A percentile compares a stretch with the other conserved stretches of the same genome.
Evolutionary conservation across 352 stramenopile species (phyloP).

Genomic region (Pythium dissimile): DNA sequence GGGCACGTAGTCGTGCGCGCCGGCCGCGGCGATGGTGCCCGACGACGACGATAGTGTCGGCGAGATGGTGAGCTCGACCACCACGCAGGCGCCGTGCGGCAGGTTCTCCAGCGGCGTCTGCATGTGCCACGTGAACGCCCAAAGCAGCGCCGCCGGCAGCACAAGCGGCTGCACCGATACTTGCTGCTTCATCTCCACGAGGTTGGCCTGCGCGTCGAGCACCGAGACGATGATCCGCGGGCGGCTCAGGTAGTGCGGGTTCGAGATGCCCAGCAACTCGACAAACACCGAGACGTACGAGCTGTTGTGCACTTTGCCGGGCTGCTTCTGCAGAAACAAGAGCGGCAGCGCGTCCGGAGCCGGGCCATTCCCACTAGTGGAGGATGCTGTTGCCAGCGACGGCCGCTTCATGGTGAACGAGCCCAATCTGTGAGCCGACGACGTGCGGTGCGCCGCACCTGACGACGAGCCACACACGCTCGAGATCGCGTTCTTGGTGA

Average conservation of each 20-base stretch:
- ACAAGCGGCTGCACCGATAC: slow-evolving; percentile 64
- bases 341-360: slow-evolving; percentile 33
- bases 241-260: slow-evolving; percentile 45
- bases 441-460: slow-evolving; percentile 7
- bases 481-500: slow-evolving; percentile 32
- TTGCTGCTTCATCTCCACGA: slow-evolving; percentile 77
- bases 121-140: slow-evolving; percentile 92
- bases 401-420: slow-evolving; percentile 30
- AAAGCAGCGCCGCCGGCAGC: slow-evolving; percentile 59
- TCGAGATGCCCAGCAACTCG: slow-evolving; percentile 60
- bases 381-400: slow-evolving; percentile 12
- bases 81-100: slow-evolving; percentile 63
- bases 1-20: slow-evolving; percentile 43
- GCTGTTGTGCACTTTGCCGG: slow-evolving; percentile 66
- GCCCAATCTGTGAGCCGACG: slow-evolving; percentile 6
- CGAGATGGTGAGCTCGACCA: slow-evolving; percentile 61
- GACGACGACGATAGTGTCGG: slow-evolving; percentile 25
- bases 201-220: slow-evolving; percentile 53
- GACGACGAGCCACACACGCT: slow-evolving; percentile 19
- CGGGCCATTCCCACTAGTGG: too few species aligned
- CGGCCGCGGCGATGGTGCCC: slow-evolving; percentile 21
- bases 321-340: slow-evolving; percentile 73
- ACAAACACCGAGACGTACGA: slow-evolving; percentile 83
- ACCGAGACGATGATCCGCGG: slow-evolving; percentile 73
- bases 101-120: slow-evolving; percentile 91